Evolutionary conservation across 768 basidiomycete species (phyloP), one percentile per base, ranked within the genome.

Genomic region (Lentinula raphanica): DNA sequence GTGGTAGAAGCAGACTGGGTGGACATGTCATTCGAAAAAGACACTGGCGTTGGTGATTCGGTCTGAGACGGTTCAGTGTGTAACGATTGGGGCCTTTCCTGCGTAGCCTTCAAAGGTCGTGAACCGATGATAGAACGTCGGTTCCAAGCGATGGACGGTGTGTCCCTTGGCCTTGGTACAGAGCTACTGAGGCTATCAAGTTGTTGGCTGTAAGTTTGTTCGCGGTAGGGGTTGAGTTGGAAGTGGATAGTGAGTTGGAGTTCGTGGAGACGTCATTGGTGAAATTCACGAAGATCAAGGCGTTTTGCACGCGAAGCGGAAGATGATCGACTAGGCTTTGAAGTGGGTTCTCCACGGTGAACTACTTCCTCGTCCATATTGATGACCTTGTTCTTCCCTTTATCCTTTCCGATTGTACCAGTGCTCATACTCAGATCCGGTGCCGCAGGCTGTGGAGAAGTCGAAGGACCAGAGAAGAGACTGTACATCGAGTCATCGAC

Each of bases 131-230:
- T 38, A 12, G 54, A 55, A 29, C 54, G 19, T 32, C 51, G 51
- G 25, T 42, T 55, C 17, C 40, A 55, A n/a, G 45, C 40, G 17
- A 55, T 45, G n/a, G 54, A 55, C 28, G 40, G 54, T 27, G 54
- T 23, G 4, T 27, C 54, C n/a, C 54, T 3, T 35, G 54, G 54
- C 29, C 54, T 39, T n/a, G 40, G 25, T 6, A 40, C 53, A 19
- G 51, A 39, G 23, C 12, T 53, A n/a, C 51, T 23, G 11, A 31
- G 28, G 29, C 31, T 35, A 19, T 17, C 39, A 23, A 53, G 25
- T 53, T 53, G 11, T 17, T 39, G 12, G 51, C n/a, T 7, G 51
- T 53, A 23, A 53, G 23, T 53, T 53, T 53, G 7, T 53, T 32
- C 3, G 51, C 12, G 13, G 28, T 53, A 19, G 51, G 23, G 1